Base-by-base conservation (phyloP, 805 yeast genomes). In the Suhomyces sp. region DNA sequence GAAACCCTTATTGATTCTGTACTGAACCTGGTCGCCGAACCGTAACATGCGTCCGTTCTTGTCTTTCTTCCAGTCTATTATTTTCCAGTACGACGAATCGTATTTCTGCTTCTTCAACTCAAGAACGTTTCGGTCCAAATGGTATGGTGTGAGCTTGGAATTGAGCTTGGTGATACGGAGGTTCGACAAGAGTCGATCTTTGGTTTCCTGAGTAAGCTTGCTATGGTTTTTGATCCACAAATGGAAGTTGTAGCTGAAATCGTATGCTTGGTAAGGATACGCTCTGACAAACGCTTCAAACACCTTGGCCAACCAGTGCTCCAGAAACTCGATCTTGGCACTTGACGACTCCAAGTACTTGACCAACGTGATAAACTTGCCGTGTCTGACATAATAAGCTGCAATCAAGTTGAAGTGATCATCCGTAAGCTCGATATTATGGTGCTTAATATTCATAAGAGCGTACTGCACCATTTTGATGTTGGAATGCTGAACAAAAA, bases 1-100 rank as follows among this genome's bases (percentile, higher is more conserved):
- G 44, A 74, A 69, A 22, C 78, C 79, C 45, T 62, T 58, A 22
- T 62, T 60, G 33, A 68, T 55, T 33, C 77, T 54, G 50, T 63
- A 72, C 38, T 63, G 62, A 4, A 70, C 56, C 49, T 72, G 76
- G 17, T 59, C 59, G 19, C 56, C 54, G 44, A 56, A 60, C 38
- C 57, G 58, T 9, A 45, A 36, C n/a, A 55, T 57, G 24, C 49
- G 49, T 2, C 64, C 62, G 33, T 48, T 17, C 17, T 48, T 44
- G 41, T 59, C 53, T 19, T 57, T 55, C 9, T 52, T 49, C 58
- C 57, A 60, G 26, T 48, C 44, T 36, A 68, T 54, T n/a, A 54
- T 47, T 9, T 51, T 45, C 74, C 74, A 71, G 13, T 61, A 49
- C 1, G 54, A 42, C 19, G 61, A 53, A 23, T 57, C 59, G 51